Percentiles rank a stretch among this genome's conserved stretches.
phyloP scores from a whole-genome alignment of 805 yeast genomes.

The Candida pseudofarinosa region DNA sequence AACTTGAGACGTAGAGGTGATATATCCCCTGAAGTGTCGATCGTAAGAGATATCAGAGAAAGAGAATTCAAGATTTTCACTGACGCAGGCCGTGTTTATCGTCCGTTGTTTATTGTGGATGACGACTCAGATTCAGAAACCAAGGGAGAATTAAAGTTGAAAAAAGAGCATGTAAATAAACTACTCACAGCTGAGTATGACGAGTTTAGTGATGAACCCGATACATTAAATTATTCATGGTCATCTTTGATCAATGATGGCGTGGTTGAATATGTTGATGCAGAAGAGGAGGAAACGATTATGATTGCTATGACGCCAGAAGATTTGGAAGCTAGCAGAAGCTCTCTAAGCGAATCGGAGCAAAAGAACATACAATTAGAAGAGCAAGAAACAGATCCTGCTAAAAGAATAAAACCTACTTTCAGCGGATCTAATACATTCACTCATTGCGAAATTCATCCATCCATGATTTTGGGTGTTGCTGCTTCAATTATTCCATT shows the following conservation, averaged over 20 bases:
- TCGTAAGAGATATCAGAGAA: constrained; percentile 92
- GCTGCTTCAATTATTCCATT: constrained; percentile 98
- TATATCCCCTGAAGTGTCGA: constrained; percentile 92
- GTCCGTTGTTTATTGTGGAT: constrained; percentile 92
- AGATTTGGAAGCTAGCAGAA: constrained; percentile 70
- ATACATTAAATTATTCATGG: constrained; percentile 67
- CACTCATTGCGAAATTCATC: constrained; percentile 99
- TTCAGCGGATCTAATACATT: constrained; percentile 62
- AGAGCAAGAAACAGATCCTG: constrained; percentile 59
- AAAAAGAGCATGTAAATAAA: constrained; percentile 77
- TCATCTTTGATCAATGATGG: constrained; percentile 77
- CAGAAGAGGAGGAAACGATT: constrained; percentile 97
- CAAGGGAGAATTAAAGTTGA: constrained; percentile 75
- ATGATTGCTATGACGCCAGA: constrained; percentile 99
- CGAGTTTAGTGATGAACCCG: constrained; percentile 53
- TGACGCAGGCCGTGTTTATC: constrained; percentile 97
- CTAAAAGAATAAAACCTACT: constrained; percentile 78
- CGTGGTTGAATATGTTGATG: constrained; percentile 93
- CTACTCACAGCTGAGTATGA: constrained; percentile 62
- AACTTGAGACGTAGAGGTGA: constrained; percentile 92
- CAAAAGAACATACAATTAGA: constrained; percentile 41
- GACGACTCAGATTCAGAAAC: constrained; percentile 69
- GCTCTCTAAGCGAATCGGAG: constrained; percentile 37
- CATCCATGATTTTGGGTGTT: constrained; percentile 97
- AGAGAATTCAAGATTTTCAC: constrained; percentile 94